phyloP scores from a whole-genome alignment of 2,329 filamentous ascomycete genomes.

The Aureobasidium lini region DNA sequence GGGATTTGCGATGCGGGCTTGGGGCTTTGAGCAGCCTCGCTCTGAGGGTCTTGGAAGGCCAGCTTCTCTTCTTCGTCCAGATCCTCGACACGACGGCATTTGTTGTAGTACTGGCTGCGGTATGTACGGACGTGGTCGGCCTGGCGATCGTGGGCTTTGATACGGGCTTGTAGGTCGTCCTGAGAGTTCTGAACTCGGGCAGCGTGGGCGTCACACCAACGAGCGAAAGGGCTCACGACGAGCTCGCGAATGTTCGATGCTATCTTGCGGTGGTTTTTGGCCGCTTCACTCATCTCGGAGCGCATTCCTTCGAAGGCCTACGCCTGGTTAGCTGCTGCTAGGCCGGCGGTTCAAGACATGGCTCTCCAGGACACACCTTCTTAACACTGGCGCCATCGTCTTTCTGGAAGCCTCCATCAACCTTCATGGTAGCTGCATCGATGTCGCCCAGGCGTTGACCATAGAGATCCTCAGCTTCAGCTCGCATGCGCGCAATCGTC shows the following conservation, averaged over 20 bases:
- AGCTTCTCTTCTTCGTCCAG: constrained; percentile 98
- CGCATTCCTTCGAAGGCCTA: constrained; percentile 93
- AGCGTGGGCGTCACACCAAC: constrained; percentile 95
- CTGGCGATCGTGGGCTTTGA: constrained; percentile 90
- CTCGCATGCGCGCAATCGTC: constrained; percentile 84
- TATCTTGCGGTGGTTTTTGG: constrained; percentile 89
- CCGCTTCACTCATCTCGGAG: constrained; percentile 82
- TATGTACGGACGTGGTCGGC: constrained; percentile 86
- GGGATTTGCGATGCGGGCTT: constrained; percentile 43
- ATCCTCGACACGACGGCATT: constrained; percentile 91
- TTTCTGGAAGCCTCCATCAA: constrained; percentile 73
- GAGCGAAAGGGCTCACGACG: constrained; percentile 85
- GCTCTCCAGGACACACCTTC: constrained; percentile 57
- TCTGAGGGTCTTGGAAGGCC: constrained; percentile 80
- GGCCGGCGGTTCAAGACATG: background rate
- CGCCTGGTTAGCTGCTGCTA: background rate
- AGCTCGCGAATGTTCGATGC: constrained; percentile 93
- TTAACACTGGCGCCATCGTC: constrained; percentile 94
- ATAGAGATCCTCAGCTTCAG: constrained; percentile 90
- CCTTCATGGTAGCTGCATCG: constrained; percentile 69
- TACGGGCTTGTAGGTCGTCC: constrained; percentile 81
- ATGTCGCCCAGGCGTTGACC: constrained; percentile 75
- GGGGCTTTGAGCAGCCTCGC: constrained; percentile 41
- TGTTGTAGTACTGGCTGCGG: constrained; percentile 96
- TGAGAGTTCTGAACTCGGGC: constrained; percentile 86